Evolutionary conservation across 2,329 filamentous ascomycete species (phyloP).

Genomic region (Paecilomyces sp.): DNA sequence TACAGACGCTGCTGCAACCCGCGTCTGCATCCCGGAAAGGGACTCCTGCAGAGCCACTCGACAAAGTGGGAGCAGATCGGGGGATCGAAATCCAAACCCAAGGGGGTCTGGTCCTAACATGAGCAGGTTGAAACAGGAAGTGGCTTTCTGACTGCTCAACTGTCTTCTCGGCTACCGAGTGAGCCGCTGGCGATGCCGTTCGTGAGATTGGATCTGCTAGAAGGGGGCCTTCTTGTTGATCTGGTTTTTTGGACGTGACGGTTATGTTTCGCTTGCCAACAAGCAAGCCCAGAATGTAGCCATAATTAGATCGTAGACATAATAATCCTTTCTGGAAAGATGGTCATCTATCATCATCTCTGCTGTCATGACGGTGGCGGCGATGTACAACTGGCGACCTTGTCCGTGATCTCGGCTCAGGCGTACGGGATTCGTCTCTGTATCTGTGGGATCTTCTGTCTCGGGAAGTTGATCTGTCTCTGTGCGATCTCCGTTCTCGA

Average conservation of each 20-base stretch:
- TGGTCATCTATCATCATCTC: slow-evolving; percentile 22
- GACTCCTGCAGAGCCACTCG: not conserved
- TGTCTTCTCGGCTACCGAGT: not conserved
- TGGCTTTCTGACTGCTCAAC: not conserved
- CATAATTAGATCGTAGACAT: not conserved
- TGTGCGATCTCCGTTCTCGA: slow-evolving; percentile 21
- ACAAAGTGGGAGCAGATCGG: not conserved
- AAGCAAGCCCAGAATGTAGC: not conserved
- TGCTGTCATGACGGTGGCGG: slow-evolving; percentile 17
- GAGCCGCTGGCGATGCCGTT: not conserved
- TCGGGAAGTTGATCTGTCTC: slow-evolving; percentile 18
- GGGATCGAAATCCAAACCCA: not conserved
- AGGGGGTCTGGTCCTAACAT: not conserved
- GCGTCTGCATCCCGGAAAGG: not conserved
- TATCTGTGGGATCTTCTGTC: slow-evolving; percentile 17
- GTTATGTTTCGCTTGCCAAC: not conserved
- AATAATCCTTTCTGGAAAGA: not conserved
- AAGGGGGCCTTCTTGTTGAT: not conserved
- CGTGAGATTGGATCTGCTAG: not conserved
- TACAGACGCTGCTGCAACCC: not conserved
- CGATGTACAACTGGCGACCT: slow-evolving; percentile 6
- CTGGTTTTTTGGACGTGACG: not conserved
- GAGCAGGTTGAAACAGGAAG: not conserved
- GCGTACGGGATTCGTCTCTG: slow-evolving; percentile 23
- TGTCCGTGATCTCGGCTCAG: slow-evolving; percentile 15